Evolutionary conservation across 257 asterid genomes (phyloP).

Genomic region (Linaria vulgaris): DNA sequence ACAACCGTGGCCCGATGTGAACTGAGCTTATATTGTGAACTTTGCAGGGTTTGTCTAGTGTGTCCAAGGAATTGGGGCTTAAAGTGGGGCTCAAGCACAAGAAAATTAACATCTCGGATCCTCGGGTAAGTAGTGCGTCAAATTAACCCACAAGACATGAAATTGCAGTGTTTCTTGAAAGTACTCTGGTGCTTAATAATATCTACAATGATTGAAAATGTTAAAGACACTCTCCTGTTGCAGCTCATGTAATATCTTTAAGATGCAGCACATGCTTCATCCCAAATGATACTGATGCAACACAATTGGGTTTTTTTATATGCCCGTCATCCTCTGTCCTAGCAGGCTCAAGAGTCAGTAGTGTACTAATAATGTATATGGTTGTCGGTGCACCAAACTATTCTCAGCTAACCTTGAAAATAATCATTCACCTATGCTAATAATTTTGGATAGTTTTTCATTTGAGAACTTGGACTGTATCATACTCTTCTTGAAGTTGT

Average conservation of each 20-base stretch:
- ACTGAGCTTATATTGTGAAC: constrained; percentile 26
- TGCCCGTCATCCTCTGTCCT: too few relatives aligned
- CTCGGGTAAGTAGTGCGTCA: constrained; percentile 65
- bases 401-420: not conserved
- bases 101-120: constrained; percentile 90
- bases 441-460: not conserved
- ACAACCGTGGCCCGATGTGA: constrained; percentile 21
- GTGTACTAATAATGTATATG: not conserved
- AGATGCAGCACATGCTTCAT: constrained; percentile 4
- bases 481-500: not conserved
- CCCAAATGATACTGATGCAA: not conserved
- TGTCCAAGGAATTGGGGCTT: constrained; percentile 77
- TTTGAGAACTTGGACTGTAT: not conserved
- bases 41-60: constrained; percentile 80
- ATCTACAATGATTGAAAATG: not conserved
- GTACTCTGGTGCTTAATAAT: too few relatives aligned
- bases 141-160: not conserved
- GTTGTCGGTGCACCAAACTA: constrained; percentile 4
- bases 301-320: not conserved
- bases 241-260: constrained; percentile 6
- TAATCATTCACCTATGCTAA: not conserved
- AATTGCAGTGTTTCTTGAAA: too few relatives aligned
- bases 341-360: not conserved
- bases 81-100: constrained; percentile 91
- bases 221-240: not conserved